phyloP scores from a whole-genome alignment of 2,329 filamentous ascomycete genomes.

The Trichoderma atroviride region DNA sequence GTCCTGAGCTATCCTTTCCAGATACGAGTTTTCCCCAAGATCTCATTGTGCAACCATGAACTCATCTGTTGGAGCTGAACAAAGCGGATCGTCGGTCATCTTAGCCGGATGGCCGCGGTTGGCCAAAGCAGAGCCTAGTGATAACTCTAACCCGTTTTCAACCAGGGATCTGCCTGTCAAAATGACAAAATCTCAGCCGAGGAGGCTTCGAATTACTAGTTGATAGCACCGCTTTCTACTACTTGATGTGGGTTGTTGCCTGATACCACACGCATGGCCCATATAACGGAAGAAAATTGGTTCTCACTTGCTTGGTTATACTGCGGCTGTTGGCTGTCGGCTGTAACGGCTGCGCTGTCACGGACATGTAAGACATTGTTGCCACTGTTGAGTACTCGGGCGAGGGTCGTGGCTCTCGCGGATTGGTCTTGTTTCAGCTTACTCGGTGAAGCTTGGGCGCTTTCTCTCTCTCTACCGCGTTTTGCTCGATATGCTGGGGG shows the following conservation, averaged over 20 bases:
- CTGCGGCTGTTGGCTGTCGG: background rate
- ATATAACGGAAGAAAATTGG: background rate
- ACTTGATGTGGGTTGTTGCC: background rate
- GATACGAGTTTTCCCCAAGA: conserved; percentile 7
- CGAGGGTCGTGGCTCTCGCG: background rate
- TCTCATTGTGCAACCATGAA: background rate
- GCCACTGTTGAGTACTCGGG: background rate
- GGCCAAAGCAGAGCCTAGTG: background rate
- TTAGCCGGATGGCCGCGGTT: conserved; percentile 2
- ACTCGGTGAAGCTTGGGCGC: background rate
- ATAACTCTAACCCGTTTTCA: background rate
- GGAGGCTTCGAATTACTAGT: background rate
- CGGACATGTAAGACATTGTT: conserved; percentile 20
- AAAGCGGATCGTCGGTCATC: conserved; percentile 20
- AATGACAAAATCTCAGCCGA: background rate
- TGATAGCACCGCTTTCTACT: background rate
- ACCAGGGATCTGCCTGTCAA: conserved; percentile 18
- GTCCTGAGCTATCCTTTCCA: background rate
- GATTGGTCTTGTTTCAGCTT: background rate
- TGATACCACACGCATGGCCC: background rate
- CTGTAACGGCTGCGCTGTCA: conserved; percentile 7
- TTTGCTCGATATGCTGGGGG: background rate
- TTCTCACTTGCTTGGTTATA: background rate
- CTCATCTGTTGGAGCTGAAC: conserved; percentile 13
- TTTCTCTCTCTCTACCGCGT: background rate